phyloP scores from a whole-genome alignment of 1,139 yeast genomes.

The Petasospora rhodanensis region DNA sequence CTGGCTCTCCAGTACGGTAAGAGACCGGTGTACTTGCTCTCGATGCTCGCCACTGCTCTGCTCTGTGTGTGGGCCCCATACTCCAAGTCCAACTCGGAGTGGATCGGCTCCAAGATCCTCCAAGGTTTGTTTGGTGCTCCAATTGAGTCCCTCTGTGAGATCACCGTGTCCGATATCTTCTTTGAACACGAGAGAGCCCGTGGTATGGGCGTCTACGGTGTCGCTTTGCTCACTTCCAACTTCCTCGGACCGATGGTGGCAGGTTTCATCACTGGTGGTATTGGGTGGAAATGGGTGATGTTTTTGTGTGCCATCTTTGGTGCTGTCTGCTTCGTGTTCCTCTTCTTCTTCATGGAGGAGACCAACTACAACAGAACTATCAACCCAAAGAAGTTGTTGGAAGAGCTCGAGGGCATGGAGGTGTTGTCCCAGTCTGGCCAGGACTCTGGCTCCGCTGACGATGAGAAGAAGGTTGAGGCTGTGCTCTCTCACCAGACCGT shows the following conservation, averaged over 20 bases:
- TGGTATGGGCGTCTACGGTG: conserved; percentile 40
- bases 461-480: conserved; percentile 16
- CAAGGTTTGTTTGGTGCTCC: conserved; percentile 49
- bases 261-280: conserved; percentile 43
- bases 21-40: conserved; percentile 39
- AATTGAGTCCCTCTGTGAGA: conserved; percentile 49
- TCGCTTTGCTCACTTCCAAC: conserved; percentile 35
- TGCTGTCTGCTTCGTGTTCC: conserved; percentile 38
- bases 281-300: conserved; percentile 46
- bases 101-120: conserved; percentile 31
- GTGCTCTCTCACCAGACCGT: conserved; percentile 21
- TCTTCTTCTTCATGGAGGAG: conserved; percentile 42
- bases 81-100: conserved; percentile 33
- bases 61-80: conserved; percentile 42
- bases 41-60: conserved; percentile 34
- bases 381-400: conserved; percentile 13
- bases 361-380: conserved; percentile 34
- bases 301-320: conserved; percentile 41
- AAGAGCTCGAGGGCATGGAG: conserved; percentile 14
- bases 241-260: conserved; percentile 43
- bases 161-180: conserved; percentile 43
- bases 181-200: conserved; percentile 49
- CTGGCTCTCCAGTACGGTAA: conserved; percentile 49
- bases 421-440: conserved; percentile 1
- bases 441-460: conserved; percentile 6